phyloP scores from a whole-genome alignment of 352 stramenopile genomes.

The Pythium aquatile region DNA sequence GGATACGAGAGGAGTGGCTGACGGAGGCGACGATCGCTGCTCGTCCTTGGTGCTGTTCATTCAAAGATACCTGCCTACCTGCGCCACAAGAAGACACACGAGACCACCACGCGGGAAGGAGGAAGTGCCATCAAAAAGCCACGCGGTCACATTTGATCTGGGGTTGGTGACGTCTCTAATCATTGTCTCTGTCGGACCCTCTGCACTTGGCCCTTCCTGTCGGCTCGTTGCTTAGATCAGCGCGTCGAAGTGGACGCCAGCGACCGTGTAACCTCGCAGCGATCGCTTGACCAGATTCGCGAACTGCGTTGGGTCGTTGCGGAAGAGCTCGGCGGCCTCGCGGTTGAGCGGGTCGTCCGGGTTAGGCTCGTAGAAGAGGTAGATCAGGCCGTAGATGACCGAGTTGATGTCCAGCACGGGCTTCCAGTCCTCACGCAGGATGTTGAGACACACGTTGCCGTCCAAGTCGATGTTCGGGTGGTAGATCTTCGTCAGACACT shows the following conservation, averaged over 20 bases:
- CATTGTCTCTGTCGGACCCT: slow-evolving; percentile 2
- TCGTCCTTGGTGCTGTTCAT: too few species aligned
- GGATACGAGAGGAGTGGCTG: too few species aligned
- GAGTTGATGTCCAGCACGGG: slow-evolving; percentile 98
- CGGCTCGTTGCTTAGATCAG: slow-evolving; percentile 48
- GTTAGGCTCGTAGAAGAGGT: slow-evolving; percentile 99
- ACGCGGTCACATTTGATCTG: not conserved
- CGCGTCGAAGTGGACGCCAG: slow-evolving; percentile 82
- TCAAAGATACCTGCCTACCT: too few species aligned
- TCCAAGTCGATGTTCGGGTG: slow-evolving; percentile 99
- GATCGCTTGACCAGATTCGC: slow-evolving; percentile 87
- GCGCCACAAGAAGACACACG: too few species aligned
- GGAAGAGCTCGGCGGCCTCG: slow-evolving; percentile 96
- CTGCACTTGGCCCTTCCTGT: not conserved
- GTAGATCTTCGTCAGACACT: slow-evolving; percentile 98
- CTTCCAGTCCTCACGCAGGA: slow-evolving; percentile 98
- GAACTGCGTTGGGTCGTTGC: slow-evolving; percentile 93
- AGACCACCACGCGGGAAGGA: not conserved
- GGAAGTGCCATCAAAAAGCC: not conserved
- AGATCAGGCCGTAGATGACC: slow-evolving; percentile 99
- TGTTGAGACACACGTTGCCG: slow-evolving; percentile 98
- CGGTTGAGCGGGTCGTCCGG: slow-evolving; percentile 98
- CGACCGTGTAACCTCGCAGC: slow-evolving; percentile 77
- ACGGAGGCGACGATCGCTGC: too few species aligned
- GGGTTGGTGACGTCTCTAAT: slow-evolving; percentile 5